Evolutionary conservation across 768 basidiomycete genomes (phyloP).

Genomic region (Candolleomyces aberdarensis): DNA sequence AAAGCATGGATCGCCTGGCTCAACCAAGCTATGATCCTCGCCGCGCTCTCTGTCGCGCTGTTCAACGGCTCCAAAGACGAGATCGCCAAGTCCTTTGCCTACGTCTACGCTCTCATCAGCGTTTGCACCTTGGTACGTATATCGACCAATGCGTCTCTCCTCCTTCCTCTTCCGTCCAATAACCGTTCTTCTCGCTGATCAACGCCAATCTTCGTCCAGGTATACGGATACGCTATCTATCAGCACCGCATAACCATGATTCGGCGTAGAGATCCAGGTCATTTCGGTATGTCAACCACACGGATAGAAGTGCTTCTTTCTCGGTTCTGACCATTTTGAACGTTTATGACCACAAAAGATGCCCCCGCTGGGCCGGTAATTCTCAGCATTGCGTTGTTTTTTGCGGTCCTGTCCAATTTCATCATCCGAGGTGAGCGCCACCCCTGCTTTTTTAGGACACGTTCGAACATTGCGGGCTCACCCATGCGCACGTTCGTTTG

Average conservation of each 20-base stretch:
- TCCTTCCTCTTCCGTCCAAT: not conserved
- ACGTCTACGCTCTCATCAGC: constrained; percentile 79
- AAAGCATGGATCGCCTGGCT: constrained; percentile 93
- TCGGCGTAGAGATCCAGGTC: constrained; percentile 79
- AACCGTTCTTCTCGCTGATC: not conserved
- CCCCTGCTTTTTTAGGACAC: not conserved
- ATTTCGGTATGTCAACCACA: constrained; percentile 63
- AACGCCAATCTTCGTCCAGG: constrained; percentile 31
- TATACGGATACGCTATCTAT: constrained; percentile 86
- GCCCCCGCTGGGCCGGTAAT: constrained; percentile 78
- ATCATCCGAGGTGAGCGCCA: constrained; percentile 67
- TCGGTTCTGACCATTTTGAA: not conserved
- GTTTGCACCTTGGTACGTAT: constrained; percentile 57
- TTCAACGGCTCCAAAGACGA: constrained; percentile 82
- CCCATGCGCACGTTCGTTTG: no score
- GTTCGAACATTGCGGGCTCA: not conserved
- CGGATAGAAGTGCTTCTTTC: not conserved
- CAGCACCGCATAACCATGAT: constrained; percentile 91
- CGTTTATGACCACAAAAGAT: constrained; percentile 42
- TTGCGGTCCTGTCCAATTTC: constrained; percentile 87
- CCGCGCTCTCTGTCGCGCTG: constrained; percentile 80
- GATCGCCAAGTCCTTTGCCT: constrained; percentile 74
- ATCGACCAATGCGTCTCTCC: not conserved
- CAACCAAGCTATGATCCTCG: constrained; percentile 79
- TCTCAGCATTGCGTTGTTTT: constrained; percentile 79